Evolutionary conservation across 2,329 filamentous ascomycete species (phyloP), one percentile per base, ranked within the genome.

Genomic region (Fusarium lyarnte): DNA sequence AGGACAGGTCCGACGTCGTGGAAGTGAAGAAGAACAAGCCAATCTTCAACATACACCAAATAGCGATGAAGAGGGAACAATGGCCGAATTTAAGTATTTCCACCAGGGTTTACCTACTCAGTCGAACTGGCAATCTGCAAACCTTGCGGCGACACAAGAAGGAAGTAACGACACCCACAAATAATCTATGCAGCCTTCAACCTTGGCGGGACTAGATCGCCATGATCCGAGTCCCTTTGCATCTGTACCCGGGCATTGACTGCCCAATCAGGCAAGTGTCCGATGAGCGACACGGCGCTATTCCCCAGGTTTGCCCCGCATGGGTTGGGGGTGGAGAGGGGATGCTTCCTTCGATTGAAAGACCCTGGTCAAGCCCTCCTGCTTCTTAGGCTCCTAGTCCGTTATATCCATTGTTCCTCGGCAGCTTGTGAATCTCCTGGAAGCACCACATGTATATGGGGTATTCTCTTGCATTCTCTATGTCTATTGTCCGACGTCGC

Each of bases 291-390:
- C 31, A 66, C 72, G 61, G 63, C 66, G 72, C 72, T 69, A 74
- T 73, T 67, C 76, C 76, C 76, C 76, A 77, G 76, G 62, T 78
- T 78, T 78, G 74, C 76, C 76, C 74, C 76, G 74, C 76, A 69
- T 68, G 64, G 63, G 62, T 45, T 66, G 47, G 60, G 45, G 59
- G 64, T 58, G 64, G 64, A 64, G 57, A 70, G 58, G 54, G 25
- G 46, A 54, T 41, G 47, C 58, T 67, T 63, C 57, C 41, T 60
- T 47, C 21, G 45, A 31, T 49, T 25, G 43, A 59, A 59, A 29
- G 41, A 47, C 54, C 71, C 69, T 58, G 45, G 70, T 51, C 33
- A 45, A 35, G 23, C 47, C 19, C 54, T 64, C 41, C 25, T 49
- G 25, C 19, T 41, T 17, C 53, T 45, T 21, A 38, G 46, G 49